Evolutionary conservation across 257 asterid species (phyloP).

Genomic region (Ballota nigra): DNA sequence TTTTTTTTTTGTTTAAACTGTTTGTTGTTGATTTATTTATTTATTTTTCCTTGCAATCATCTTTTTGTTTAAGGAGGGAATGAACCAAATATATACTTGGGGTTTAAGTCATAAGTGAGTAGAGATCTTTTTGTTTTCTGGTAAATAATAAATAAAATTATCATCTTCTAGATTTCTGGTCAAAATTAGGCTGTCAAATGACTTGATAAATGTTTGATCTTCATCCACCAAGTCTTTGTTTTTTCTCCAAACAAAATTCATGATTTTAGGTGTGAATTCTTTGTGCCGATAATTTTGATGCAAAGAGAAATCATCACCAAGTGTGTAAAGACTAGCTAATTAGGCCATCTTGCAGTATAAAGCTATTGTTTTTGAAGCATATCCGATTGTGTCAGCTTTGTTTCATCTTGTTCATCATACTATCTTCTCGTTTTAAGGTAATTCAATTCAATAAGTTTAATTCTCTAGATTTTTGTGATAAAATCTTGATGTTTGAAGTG

Average conservation of each 20-base stretch:
- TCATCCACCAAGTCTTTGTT: slow-evolving; percentile 18
- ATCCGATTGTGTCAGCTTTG: slow-evolving; percentile 1
- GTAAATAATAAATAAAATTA: background rate
- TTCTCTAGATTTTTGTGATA: background rate
- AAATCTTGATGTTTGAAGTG: background rate
- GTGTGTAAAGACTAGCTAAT: slow-evolving; percentile 7
- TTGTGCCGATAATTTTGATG: slow-evolving; percentile 8
- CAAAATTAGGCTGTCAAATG: slow-evolving; percentile 36
- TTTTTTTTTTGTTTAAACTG: background rate
- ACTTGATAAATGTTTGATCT: slow-evolving; percentile 22
- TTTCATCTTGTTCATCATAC: slow-evolving; percentile 11
- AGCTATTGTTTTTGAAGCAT: slow-evolving; percentile 5
- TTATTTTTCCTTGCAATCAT: slow-evolving; percentile 18
- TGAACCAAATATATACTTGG: slow-evolving; percentile 21
- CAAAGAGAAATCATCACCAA: background rate
- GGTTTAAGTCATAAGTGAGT: background rate
- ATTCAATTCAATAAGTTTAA: background rate
- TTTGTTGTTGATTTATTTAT: slow-evolving; percentile 17
- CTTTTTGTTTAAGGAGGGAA: slow-evolving; percentile 29
- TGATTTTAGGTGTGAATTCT: slow-evolving; percentile 14
- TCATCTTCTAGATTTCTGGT: slow-evolving; percentile 26
- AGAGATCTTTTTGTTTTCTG: slow-evolving; percentile 3
- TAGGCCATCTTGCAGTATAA: slow-evolving; percentile 9
- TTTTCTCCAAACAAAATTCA: slow-evolving; percentile 18
- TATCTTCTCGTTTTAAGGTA: slow-evolving; percentile 20